Conservation (phyloP, 1,284 basidiomycete genomes). For the Trichosporon sp. region DNA sequence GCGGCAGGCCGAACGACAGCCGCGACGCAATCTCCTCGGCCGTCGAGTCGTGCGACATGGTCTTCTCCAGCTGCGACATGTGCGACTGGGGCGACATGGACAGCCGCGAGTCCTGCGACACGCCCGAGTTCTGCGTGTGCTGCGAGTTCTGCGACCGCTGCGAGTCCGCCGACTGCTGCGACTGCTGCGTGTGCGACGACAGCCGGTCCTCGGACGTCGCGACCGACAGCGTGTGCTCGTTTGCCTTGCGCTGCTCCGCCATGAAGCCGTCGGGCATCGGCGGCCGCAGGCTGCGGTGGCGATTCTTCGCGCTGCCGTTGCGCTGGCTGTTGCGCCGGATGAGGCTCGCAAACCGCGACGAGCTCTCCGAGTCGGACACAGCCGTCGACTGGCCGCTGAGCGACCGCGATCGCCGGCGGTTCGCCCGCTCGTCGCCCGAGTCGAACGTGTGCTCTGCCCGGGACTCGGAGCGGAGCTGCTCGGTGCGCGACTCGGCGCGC, state of each 20-base stretch:
- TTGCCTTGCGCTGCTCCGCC: neutral
- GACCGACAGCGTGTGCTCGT: neutral
- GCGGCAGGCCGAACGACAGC: constrained; percentile 40
- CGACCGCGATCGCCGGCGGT: constrained; percentile 10
- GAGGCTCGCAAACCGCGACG: constrained; percentile 2
- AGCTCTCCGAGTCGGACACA: neutral
- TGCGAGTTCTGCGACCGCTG: neutral
- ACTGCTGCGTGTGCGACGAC: neutral
- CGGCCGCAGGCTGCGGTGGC: neutral
- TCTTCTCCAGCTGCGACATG: neutral
- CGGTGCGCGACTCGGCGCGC: constrained; percentile 1
- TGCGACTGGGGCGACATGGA: neutral
- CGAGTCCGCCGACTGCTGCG: neutral
- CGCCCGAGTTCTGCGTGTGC: neutral
- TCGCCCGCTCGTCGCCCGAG: neutral
- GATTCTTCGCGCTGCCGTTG: neutral
- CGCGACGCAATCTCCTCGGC: constrained; percentile 17
- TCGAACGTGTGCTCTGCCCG: neutral
- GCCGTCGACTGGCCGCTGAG: neutral
- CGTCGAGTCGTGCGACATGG: constrained; percentile 5
- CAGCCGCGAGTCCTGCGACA: neutral
- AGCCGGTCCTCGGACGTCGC: neutral
- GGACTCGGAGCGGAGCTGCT: constrained; percentile 7
- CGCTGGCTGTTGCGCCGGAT: constrained; percentile 9
- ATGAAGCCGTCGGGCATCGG: neutral